phyloP scores from a whole-genome alignment of 1,139 yeast genomes.

The Candida neerlandica region DNA sequence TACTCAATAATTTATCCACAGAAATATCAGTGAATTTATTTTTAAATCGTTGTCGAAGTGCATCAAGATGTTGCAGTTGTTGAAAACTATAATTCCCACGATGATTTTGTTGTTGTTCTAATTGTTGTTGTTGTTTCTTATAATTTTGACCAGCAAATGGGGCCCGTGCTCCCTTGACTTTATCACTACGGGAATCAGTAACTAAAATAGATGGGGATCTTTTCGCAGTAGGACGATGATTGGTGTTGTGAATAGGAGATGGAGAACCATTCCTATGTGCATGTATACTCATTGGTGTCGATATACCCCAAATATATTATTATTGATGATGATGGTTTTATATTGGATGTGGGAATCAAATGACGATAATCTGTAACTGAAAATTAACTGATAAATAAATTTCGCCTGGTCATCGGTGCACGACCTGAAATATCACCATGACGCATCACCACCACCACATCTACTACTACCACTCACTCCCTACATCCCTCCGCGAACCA shows the following conservation, averaged over 20 bases:
- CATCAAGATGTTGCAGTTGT: constrained; percentile 21
- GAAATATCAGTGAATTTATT: constrained; percentile 69
- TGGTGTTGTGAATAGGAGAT: constrained; percentile 3
- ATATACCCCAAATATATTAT: background rate
- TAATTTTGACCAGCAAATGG: constrained; percentile 77
- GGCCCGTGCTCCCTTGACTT: constrained; percentile 63
- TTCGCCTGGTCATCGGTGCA: background rate
- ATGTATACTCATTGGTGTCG: constrained; percentile 2
- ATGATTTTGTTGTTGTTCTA: constrained; percentile 19
- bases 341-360: background rate
- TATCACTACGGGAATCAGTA: constrained; percentile 76
- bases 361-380: too few species aligned
- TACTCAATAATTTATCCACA: constrained; percentile 68
- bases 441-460: background rate
- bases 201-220: constrained; percentile 92
- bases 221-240: constrained; percentile 66
- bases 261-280: constrained; percentile 11
- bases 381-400: background rate
- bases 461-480: too few species aligned
- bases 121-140: constrained; percentile 38
- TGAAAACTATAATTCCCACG: constrained; percentile 17
- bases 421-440: background rate
- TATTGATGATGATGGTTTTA: background rate
- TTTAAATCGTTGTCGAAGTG: constrained; percentile 32
- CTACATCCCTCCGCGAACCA: too few species aligned